phyloP scores from a whole-genome alignment of 2,329 filamentous ascomycete genomes.

The Stachybotrys chartarum region DNA sequence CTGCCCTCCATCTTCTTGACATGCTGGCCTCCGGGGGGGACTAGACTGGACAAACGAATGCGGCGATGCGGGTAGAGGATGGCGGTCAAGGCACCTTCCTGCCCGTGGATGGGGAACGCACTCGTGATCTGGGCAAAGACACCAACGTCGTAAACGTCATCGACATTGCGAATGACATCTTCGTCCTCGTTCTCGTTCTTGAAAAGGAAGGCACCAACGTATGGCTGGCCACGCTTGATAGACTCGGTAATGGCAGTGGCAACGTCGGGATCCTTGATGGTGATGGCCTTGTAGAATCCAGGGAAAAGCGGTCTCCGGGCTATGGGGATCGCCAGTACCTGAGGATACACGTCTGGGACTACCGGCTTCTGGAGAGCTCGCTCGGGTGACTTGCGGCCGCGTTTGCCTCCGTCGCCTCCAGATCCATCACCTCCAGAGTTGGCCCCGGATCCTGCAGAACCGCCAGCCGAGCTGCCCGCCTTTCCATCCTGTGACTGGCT shows the following conservation, averaged over 20 bases:
- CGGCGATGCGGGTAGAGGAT: slow-evolving; percentile 94
- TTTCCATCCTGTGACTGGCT: slow-evolving; percentile 42
- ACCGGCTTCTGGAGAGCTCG: slow-evolving; percentile 77
- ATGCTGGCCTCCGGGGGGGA: slow-evolving; percentile 57
- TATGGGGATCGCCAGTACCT: slow-evolving; percentile 96
- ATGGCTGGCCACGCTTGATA: slow-evolving; percentile 93
- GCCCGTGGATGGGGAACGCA: slow-evolving; percentile 83
- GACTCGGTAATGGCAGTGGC: slow-evolving; percentile 90
- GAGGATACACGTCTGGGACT: slow-evolving; percentile 91
- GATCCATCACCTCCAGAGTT: slow-evolving; percentile 45
- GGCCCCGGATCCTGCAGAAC: slow-evolving; percentile 37
- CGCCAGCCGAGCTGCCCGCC: slow-evolving; percentile 49
- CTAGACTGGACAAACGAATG: slow-evolving; percentile 79
- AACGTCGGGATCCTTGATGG: slow-evolving; percentile 87
- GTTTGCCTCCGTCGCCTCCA: slow-evolving; percentile 57
- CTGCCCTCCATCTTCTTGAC: slow-evolving; percentile 45
- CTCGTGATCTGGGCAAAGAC: slow-evolving; percentile 98
- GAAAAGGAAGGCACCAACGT: slow-evolving; percentile 93
- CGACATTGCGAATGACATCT: slow-evolving; percentile 82
- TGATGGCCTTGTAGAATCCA: slow-evolving; percentile 98
- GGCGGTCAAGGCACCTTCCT: slow-evolving; percentile 78
- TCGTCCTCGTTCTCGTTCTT: slow-evolving; percentile 93
- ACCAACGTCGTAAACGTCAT: slow-evolving; percentile 91
- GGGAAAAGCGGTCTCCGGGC: slow-evolving; percentile 90
- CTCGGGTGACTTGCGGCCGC: slow-evolving; percentile 65